These are phyloP conservation scores for Porcisia deanei DNA, from an alignment of 208 protist genomes.

Conservation along the genomic window DNA sequence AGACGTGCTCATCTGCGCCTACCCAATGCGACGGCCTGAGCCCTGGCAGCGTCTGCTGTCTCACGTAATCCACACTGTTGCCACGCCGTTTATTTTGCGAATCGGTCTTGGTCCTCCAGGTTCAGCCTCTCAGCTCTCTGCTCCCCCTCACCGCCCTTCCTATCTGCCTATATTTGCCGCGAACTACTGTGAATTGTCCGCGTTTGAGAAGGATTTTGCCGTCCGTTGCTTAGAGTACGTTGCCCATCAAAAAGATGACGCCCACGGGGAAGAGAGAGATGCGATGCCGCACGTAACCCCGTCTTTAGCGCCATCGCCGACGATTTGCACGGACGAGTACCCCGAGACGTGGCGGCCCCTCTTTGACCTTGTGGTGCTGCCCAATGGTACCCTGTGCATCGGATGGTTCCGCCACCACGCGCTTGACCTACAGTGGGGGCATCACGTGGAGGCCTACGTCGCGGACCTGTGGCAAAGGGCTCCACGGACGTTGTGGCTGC, in stretches of 20 bases:
- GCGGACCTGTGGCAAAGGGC: slow-evolving; percentile 14
- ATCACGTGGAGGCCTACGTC: slow-evolving; percentile 10
- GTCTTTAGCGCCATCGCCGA: not conserved
- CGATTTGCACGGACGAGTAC: not conserved
- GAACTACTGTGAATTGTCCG: slow-evolving; percentile 7
- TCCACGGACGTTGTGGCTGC: slow-evolving; percentile 1
- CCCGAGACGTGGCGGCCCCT: slow-evolving; percentile 15
- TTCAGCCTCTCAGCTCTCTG: not conserved
- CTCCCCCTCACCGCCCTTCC: not conserved
- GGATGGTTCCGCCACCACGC: slow-evolving; percentile 25
- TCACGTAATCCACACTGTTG: not conserved
- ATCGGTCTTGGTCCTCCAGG: slow-evolving; percentile 6
- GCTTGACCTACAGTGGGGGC: slow-evolving; percentile 15
- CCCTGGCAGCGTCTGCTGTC: slow-evolving; percentile 9
- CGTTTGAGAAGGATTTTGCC: slow-evolving; percentile 8
- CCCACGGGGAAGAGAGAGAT: not conserved
- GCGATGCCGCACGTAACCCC: not conserved
- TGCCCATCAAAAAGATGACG: not conserved
- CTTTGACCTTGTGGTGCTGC: slow-evolving; percentile 22
- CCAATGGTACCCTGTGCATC: slow-evolving; percentile 11
- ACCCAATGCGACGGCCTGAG: slow-evolving; percentile 1
- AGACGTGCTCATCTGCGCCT: not conserved
- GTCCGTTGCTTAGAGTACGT: slow-evolving; percentile 7
- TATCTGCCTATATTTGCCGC: not conserved
- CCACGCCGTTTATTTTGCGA: slow-evolving; percentile 1